Evolutionary conservation across 495 filamentous ascomycete species (phyloP).

Genomic region (Elasticomyces elasticus): DNA sequence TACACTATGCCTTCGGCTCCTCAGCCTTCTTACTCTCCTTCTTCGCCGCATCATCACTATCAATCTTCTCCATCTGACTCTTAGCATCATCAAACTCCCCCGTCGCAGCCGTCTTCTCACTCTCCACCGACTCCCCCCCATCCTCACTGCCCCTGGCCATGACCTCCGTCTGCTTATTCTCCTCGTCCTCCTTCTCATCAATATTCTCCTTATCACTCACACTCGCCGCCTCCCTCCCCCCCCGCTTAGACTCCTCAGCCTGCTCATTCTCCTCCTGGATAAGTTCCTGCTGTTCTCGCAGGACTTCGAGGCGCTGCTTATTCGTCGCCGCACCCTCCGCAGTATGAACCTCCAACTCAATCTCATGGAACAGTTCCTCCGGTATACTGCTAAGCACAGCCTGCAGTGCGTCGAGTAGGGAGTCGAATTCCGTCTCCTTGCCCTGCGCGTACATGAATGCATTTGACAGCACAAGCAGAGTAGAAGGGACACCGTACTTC

Average conservation of each 20-base stretch:
- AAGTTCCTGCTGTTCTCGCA: slow-evolving; percentile 97
- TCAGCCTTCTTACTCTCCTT: neutral
- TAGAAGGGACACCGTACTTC: slow-evolving; percentile 86
- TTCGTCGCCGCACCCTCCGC: slow-evolving; percentile 97
- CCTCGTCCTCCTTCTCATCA: slow-evolving; percentile 63
- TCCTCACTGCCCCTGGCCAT: slow-evolving; percentile 3
- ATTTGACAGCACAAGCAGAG: slow-evolving; percentile 89
- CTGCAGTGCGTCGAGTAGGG: slow-evolving; percentile 87
- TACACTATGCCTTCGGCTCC: neutral
- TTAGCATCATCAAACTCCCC: slow-evolving; percentile 11
- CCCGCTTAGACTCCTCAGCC: slow-evolving; percentile 56
- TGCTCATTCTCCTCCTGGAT: slow-evolving; percentile 96
- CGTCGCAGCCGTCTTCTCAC: slow-evolving; percentile 9
- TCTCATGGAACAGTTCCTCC: slow-evolving; percentile 98
- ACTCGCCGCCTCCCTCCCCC: slow-evolving; percentile 41
- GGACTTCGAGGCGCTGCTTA: slow-evolving; percentile 96
- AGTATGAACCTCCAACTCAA: slow-evolving; percentile 95
- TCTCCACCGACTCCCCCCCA: neutral
- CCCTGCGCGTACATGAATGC: slow-evolving; percentile 92
- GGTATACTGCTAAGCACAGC: slow-evolving; percentile 88
- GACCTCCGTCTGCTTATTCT: slow-evolving; percentile 5
- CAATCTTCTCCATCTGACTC: neutral
- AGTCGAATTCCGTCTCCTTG: slow-evolving; percentile 76
- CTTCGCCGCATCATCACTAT: neutral
- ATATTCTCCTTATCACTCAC: slow-evolving; percentile 71